These are phyloP conservation scores for Starmerella cellae DNA, from an alignment of 805 yeast species.

Conservation along the genomic window DNA sequence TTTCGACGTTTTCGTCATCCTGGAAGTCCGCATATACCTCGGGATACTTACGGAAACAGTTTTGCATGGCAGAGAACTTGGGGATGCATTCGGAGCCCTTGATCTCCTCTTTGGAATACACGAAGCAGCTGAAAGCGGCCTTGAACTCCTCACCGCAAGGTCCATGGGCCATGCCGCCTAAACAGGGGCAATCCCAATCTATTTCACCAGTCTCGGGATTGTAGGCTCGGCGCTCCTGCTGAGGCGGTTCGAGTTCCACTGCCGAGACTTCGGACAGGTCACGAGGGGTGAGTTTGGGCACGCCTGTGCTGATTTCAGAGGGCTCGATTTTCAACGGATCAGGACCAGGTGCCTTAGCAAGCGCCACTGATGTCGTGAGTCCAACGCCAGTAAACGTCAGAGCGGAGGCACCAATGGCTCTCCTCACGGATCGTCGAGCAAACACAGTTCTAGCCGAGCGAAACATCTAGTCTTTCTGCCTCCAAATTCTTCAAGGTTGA, in stretches of 20 bases:
- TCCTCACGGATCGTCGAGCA: not conserved
- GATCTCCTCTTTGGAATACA: conserved; percentile 86
- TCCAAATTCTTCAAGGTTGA: too few species aligned
- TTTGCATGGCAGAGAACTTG: conserved; percentile 82
- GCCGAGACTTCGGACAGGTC: conserved; percentile 2
- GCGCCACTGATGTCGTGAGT: conserved; percentile 4
- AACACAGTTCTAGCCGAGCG: not conserved
- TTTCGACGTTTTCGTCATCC: conserved; percentile 37
- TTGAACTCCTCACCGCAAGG: conserved; percentile 96
- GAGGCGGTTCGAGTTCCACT: not conserved
- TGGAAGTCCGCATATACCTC: conserved; percentile 83
- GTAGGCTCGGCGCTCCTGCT: conserved; percentile 34
- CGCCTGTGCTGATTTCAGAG: conserved; percentile 2
- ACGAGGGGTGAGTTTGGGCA: conserved; percentile 6
- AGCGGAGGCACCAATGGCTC: not conserved
- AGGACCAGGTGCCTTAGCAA: conserved; percentile 2
- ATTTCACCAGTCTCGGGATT: conserved; percentile 97
- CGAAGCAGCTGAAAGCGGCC: conserved; percentile 88
- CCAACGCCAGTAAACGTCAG: not conserved
- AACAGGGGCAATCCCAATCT: conserved; percentile 99
- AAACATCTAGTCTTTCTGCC: too few species aligned
- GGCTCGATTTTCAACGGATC: not conserved
- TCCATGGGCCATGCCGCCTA: conserved; percentile 98
- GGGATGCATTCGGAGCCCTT: conserved; percentile 92
- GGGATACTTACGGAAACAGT: conserved; percentile 83